These are phyloP conservation scores for Phytopythium delawarense DNA, from an alignment of 352 stramenopile species.

Conservation along the genomic window DNA sequence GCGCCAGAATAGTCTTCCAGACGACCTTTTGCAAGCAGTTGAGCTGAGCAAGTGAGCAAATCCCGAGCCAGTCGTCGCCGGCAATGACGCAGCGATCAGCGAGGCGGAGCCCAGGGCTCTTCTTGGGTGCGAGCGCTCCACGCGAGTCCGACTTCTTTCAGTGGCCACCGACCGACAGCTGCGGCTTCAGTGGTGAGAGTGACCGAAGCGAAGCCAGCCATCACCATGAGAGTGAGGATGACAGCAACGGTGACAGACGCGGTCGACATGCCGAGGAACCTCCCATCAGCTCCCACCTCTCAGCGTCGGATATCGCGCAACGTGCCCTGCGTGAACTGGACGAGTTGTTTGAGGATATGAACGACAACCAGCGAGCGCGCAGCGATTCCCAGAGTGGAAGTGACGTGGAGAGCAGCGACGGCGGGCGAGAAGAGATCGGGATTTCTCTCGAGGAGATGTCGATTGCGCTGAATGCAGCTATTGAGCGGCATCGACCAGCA, in stretches of 20 bases:
- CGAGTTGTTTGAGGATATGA: background rate
- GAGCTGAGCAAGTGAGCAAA: background rate
- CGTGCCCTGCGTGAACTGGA: background rate
- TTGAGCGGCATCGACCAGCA: constrained; percentile 33
- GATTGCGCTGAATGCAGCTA: constrained; percentile 52
- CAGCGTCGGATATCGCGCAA: background rate
- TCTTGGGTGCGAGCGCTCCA: background rate
- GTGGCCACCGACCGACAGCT: background rate
- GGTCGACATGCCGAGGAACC: background rate
- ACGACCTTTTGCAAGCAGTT: background rate
- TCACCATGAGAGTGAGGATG: background rate
- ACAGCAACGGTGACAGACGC: background rate
- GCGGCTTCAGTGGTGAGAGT: background rate
- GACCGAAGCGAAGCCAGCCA: background rate
- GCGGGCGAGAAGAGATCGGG: constrained; percentile 7
- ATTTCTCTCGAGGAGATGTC: constrained; percentile 49
- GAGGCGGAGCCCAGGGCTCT: background rate
- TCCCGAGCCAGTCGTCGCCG: background rate
- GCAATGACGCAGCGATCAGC: background rate
- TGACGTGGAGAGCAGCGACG: background rate
- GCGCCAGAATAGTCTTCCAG: background rate
- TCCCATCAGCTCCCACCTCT: background rate
- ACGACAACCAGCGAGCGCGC: background rate
- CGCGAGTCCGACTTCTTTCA: background rate
- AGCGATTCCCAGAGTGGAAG: background rate